phyloP scores from a whole-genome alignment of 1,139 yeast species.

The Zygosaccharomyces pseudobailii region DNA sequence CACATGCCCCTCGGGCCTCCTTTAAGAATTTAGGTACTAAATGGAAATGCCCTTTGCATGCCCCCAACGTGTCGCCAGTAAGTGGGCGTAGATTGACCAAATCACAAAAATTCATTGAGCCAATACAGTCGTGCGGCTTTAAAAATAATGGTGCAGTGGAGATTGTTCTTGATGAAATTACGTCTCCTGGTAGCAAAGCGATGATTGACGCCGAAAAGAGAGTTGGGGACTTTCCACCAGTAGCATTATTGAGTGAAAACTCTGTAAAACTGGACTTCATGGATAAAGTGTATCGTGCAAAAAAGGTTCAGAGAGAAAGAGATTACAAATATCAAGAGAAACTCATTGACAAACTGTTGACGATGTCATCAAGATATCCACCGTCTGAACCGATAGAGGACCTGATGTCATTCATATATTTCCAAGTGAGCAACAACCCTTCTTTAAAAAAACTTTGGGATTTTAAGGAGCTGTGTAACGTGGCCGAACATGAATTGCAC shows the following conservation, averaged over 20 bases:
- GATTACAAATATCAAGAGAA: slow-evolving; percentile 26
- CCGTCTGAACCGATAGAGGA: slow-evolving; percentile 12
- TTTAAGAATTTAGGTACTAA: slow-evolving; percentile 75
- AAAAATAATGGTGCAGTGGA: slow-evolving; percentile 68
- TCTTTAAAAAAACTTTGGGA: slow-evolving; percentile 32
- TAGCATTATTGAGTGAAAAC: slow-evolving; percentile 52
- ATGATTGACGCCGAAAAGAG: slow-evolving; percentile 41
- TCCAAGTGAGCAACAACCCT: slow-evolving; percentile 17
- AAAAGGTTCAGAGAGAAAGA: slow-evolving; percentile 20
- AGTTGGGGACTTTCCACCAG: slow-evolving; percentile 20
- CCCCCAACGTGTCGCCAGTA: slow-evolving; percentile 31
- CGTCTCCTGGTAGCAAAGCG: slow-evolving; percentile 41
- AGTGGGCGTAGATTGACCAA: slow-evolving; percentile 41
- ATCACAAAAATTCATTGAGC: slow-evolving; percentile 53
- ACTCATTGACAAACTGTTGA: slow-evolving; percentile 28
- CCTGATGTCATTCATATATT: slow-evolving; percentile 24
- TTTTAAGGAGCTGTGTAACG: slow-evolving; percentile 38
- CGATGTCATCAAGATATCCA: slow-evolving; percentile 5
- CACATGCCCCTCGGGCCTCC: slow-evolving; percentile 63
- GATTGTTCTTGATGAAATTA: slow-evolving; percentile 42
- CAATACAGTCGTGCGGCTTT: slow-evolving; percentile 52
- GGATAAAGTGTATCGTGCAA: slow-evolving; percentile 39
- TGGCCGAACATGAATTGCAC: slow-evolving; percentile 32
- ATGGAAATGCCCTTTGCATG: slow-evolving; percentile 95
- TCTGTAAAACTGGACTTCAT: slow-evolving; percentile 74